These are phyloP conservation scores for Colletotrichum coccodes DNA, from an alignment of 2,329 filamentous ascomycete species.

Conservation along the genomic window DNA sequence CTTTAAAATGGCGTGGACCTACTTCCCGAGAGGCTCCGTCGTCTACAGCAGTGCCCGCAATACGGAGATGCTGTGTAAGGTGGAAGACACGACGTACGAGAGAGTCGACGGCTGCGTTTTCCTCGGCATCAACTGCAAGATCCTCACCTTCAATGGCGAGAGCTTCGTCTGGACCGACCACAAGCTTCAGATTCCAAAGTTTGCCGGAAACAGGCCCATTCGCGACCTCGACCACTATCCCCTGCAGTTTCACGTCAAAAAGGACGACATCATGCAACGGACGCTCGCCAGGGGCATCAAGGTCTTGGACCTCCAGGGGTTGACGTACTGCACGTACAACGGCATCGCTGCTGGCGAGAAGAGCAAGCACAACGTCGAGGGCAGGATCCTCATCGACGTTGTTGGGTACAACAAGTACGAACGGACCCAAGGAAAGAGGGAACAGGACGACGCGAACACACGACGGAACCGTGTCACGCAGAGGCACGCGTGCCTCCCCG, in stretches of 20 bases:
- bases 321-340: slow-evolving; percentile 52
- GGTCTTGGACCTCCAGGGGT: slow-evolving; percentile 52
- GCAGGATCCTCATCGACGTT: slow-evolving; percentile 52
- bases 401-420: slow-evolving; percentile 55
- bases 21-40: slow-evolving; percentile 51
- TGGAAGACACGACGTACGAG: slow-evolving; percentile 45
- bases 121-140: slow-evolving; percentile 44
- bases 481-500: background rate
- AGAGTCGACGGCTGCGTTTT: slow-evolving; percentile 8
- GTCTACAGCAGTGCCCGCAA: slow-evolving; percentile 51
- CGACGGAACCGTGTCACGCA: slow-evolving; percentile 34
- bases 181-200: slow-evolving; percentile 42
- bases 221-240: slow-evolving; percentile 51
- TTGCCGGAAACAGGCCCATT: slow-evolving; percentile 52
- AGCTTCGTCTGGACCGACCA: slow-evolving; percentile 52
- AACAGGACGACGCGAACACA: slow-evolving; percentile 43
- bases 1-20: slow-evolving; percentile 55
- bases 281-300: slow-evolving; percentile 48
- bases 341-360: slow-evolving; percentile 48
- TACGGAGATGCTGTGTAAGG: slow-evolving; percentile 53
- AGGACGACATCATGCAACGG: slow-evolving; percentile 40
- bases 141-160: slow-evolving; percentile 51
- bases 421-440: slow-evolving; percentile 46
- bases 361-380: slow-evolving; percentile 50
- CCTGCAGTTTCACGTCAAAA: slow-evolving; percentile 43